phyloP scores from a whole-genome alignment of 495 filamentous ascomycete species.

The Penicillium bialowiezense region DNA sequence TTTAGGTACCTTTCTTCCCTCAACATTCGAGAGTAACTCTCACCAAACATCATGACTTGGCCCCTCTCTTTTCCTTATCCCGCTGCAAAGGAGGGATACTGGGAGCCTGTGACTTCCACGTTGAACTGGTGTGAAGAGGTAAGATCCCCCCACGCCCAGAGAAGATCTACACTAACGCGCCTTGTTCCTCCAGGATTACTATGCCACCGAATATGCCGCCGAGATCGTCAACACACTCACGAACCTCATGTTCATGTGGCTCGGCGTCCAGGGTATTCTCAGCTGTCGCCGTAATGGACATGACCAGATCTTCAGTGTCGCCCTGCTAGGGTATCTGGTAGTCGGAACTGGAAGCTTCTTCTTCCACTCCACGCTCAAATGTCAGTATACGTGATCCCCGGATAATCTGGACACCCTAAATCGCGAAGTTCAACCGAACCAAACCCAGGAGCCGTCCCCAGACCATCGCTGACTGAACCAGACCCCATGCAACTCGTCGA shows the following conservation, averaged over 20 bases:
- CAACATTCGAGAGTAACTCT: background rate
- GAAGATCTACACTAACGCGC: background rate
- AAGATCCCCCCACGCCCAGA: conserved; percentile 10
- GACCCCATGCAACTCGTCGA: conserved; percentile 98
- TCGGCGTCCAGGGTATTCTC: conserved; percentile 68
- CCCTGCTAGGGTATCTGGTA: conserved; percentile 71
- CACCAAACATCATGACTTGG: conserved; percentile 27
- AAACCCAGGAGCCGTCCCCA: background rate
- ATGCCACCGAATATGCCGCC: conserved; percentile 57
- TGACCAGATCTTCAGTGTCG: conserved; percentile 68
- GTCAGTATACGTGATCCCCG: conserved; percentile 37
- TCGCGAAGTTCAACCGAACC: background rate
- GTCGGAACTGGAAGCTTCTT: conserved; percentile 78
- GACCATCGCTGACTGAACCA: conserved; percentile 34
- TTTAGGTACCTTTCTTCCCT: conserved; percentile 4
- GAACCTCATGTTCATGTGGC: conserved; percentile 74
- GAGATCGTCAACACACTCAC: conserved; percentile 73
- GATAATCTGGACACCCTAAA: too few relatives aligned
- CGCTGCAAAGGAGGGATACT: conserved; percentile 63
- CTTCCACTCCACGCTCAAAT: conserved; percentile 82
- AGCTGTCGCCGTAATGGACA: conserved; percentile 69
- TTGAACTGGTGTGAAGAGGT: conserved; percentile 96
- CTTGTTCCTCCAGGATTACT: conserved; percentile 51
- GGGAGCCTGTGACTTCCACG: conserved; percentile 84
- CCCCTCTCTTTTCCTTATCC: conserved; percentile 66